Evolutionary conservation across 2,329 filamentous ascomycete genomes (phyloP).

Genomic region (Fusarium piperis): DNA sequence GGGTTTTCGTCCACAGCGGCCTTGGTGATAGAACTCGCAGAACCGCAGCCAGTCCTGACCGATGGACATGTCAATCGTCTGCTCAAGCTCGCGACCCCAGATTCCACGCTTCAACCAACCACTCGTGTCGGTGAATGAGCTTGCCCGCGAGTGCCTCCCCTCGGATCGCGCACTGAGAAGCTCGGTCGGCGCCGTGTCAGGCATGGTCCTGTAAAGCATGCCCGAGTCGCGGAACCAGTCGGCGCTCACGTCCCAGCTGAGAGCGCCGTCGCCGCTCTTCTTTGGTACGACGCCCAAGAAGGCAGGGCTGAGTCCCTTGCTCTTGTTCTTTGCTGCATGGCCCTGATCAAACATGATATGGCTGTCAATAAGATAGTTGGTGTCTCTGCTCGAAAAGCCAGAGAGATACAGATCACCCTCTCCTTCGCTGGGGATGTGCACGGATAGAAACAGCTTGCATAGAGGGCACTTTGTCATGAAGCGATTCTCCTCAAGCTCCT

Average conservation of each 20-base stretch:
- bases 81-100: constrained; percentile 47
- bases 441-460: constrained; percentile 48
- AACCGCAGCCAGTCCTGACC: constrained; percentile 48
- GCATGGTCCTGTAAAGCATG: constrained; percentile 48
- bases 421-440: constrained; percentile 46
- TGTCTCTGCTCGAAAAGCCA: constrained; percentile 48
- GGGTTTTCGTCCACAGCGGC: constrained; percentile 44
- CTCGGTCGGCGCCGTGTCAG: constrained; percentile 38
- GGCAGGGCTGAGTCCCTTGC: constrained; percentile 43
- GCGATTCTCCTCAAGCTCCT: constrained; percentile 45
- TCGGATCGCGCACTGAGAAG: constrained; percentile 35
- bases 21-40: constrained; percentile 47
- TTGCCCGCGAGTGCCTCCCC: constrained; percentile 31
- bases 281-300: constrained; percentile 48
- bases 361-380: constrained; percentile 48
- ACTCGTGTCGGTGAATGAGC: constrained; percentile 28
- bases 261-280: constrained; percentile 42
- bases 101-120: constrained; percentile 46
- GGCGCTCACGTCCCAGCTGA: constrained; percentile 44
- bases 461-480: constrained; percentile 48
- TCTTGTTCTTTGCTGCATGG: constrained; percentile 43
- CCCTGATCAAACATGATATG: constrained; percentile 45
- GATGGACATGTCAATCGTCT: constrained; percentile 43
- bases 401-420: constrained; percentile 45
- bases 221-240: constrained; percentile 48